Conservation (phyloP, 2,329 filamentous ascomycete genomes). For the Colletotrichum sansevieriae region DNA sequence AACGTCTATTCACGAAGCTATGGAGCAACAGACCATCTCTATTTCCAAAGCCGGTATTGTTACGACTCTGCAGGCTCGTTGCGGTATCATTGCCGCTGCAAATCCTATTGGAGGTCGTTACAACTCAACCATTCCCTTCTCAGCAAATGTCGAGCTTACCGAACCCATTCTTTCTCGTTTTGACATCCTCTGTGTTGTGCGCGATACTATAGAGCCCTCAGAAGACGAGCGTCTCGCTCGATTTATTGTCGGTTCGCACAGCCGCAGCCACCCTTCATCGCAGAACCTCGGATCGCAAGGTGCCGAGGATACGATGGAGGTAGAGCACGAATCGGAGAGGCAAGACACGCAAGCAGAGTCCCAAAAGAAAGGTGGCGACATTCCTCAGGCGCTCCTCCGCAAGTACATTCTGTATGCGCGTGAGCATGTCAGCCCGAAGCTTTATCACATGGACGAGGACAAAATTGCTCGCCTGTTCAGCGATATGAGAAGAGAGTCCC, state of each 20-base stretch:
- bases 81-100: constrained; percentile 94
- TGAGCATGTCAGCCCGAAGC: constrained; percentile 88
- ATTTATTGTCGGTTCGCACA: constrained; percentile 95
- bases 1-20: constrained; percentile 98
- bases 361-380: constrained; percentile 71
- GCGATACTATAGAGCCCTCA: constrained; percentile 91
- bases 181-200: constrained; percentile 95
- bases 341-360: constrained; percentile 52
- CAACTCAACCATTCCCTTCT: constrained; percentile 96
- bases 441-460: constrained; percentile 98
- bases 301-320: constrained; percentile 69
- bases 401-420: constrained; percentile 98
- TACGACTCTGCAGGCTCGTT: constrained; percentile 94
- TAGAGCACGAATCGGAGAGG: constrained; percentile 67
- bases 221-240: constrained; percentile 94
- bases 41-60: constrained; percentile 99
- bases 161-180: constrained; percentile 98
- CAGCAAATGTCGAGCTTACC: constrained; percentile 94
- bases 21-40: constrained; percentile 99
- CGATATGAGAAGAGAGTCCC: constrained; percentile 93
- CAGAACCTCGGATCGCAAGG: constrained; percentile 54
- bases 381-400: constrained; percentile 88
- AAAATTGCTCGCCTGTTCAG: constrained; percentile 95
- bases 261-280: constrained; percentile 81
- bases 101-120: constrained; percentile 97